Evolutionary conservation across 441 rosid genomes (phyloP), one percentile per base, ranked within the genome.

Genomic region (Jatropha podagrica): DNA sequence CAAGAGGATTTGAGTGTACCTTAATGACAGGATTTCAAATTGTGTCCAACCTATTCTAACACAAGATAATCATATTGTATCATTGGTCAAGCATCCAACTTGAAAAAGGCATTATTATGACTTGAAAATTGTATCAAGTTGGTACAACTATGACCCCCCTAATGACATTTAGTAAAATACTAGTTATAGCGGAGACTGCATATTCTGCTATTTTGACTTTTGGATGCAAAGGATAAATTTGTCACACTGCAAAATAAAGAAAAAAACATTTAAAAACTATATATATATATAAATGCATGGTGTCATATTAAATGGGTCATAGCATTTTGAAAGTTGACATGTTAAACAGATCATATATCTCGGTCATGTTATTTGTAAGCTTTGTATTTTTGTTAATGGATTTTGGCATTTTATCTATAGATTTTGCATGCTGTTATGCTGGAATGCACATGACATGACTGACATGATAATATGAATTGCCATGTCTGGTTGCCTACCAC

Each of bases 391-490:
- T 56, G 64, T 5, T 1, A 11, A 73, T 73, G 58, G 18, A 73
- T n/a, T 73, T 73, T 32, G 15, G 58, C 10, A 73, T n/a, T 73
- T 63, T 32, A 4, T 37, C 49, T 62, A 73, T 51, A 49, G 18
- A 8, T 48, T 48, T 23, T 48, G 32, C 54, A 56, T 51, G 40
- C 48, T 61, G 11, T 10, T 10, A 49, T 7, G 49, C 44, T 27
- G 40, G 7, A 72, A 40, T 27, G 18, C 14, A 4, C 7, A 42
- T 42, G 54, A 7, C n/a, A 15, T 38, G 32, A 17, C 18, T 14
- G 4, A 44, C 26, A 49, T 73, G 60, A 8, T 48, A 62, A 18
- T 6, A 42, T 37, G 46, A 51, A 48, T 20, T 37, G 54, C 62
- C 32, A 63, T 8, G 10, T 44, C 52, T 63, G 52, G 23, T 23